Base-by-base conservation (phyloP, 441 rosid genomes). In the Eruca vesicaria region DNA sequence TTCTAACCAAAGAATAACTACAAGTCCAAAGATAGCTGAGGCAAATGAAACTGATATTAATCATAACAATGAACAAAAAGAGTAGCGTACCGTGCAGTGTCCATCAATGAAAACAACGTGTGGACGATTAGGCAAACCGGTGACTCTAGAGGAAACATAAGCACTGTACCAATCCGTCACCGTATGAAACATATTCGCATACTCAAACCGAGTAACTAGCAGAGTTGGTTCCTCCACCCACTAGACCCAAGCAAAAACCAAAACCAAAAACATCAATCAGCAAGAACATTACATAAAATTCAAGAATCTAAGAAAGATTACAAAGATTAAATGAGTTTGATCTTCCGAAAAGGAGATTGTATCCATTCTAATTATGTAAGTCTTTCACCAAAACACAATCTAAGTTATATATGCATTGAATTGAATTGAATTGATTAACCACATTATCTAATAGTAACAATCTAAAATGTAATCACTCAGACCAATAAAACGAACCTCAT, bases 111-210 rank as follows among this genome's bases (percentile, higher is more conserved):
- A 94, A 77, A 92, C 85, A 83, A 94, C 55, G 77, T 81, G 90
- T 2, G 99, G 98, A 3, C 99, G 94, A 72, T 86, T 83, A 36
- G 97, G 94, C 85, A 94, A 82, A 68, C 87, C 92, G 0, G 98
- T 92, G 63, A 92, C 92, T 84, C 93, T 86, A 9, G 98, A 90
- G 63, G 98, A 85, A 62, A 89, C 91, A 68, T 94, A 92, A 0
- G 98, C 91, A 38, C 91, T 94, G 80, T 87, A 94, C 99, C 99
- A 94, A 87, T 94, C 97, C 0, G 99, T 95, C 38, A 90, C 71
- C 0, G 99, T 95, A 76, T 95, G 99, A 74, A 90, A 95, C 62
- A 95, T 82, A 77, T 95, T 95, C 19, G 99, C 99, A 69, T 92
- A 95, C 86, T 95, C 98, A 63, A 84, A 92, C 20, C 97, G 80